Evolutionary conservation across 2,329 filamentous ascomycete species (phyloP).

Genomic region (Alternaria arborescens): DNA sequence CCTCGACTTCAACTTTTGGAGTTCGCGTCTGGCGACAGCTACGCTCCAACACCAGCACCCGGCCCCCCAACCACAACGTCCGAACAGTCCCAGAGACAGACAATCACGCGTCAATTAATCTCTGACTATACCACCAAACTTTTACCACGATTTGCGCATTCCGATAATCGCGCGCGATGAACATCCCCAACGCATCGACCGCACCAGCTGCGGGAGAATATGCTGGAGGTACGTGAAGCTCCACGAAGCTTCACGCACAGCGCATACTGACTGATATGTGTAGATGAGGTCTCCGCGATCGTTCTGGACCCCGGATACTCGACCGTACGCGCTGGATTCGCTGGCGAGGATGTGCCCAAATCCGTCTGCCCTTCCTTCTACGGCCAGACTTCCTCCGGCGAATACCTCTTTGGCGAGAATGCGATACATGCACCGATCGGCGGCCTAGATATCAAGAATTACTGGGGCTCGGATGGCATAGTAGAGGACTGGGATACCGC

Average conservation of each 20-base stretch:
- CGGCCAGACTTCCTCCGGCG: conserved; percentile 64
- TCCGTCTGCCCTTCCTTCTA: conserved; percentile 92
- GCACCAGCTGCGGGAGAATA: conserved; percentile 56
- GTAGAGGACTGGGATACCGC: conserved; percentile 98
- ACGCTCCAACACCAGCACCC: conserved; percentile 37
- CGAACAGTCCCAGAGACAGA: conserved; percentile 3
- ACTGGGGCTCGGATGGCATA: conserved; percentile 86
- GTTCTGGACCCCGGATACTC: conserved; percentile 95
- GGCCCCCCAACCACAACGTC: conserved; percentile 24
- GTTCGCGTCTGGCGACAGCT: conserved; percentile 41
- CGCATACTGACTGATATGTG: conserved; percentile 20
- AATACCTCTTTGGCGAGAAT: conserved; percentile 85
- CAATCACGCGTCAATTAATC: conserved; percentile 40
- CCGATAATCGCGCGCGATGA: conserved; percentile 39
- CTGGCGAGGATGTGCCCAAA: conserved; percentile 96
- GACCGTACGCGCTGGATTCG: conserved; percentile 91
- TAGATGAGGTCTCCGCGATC: conserved; percentile 96
- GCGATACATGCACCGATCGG: conserved; percentile 79
- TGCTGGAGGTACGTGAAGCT: conserved; percentile 51
- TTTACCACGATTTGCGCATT: conserved; percentile 16
- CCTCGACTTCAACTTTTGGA: conserved; percentile 37
- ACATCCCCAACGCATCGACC: conserved; percentile 49
- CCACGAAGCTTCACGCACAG: conserved; percentile 8
- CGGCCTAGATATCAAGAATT: conserved; percentile 86
- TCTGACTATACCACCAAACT: background rate